Conservation (phyloP, 495 filamentous ascomycete species). For the Astrocystis sublimbata region DNA sequence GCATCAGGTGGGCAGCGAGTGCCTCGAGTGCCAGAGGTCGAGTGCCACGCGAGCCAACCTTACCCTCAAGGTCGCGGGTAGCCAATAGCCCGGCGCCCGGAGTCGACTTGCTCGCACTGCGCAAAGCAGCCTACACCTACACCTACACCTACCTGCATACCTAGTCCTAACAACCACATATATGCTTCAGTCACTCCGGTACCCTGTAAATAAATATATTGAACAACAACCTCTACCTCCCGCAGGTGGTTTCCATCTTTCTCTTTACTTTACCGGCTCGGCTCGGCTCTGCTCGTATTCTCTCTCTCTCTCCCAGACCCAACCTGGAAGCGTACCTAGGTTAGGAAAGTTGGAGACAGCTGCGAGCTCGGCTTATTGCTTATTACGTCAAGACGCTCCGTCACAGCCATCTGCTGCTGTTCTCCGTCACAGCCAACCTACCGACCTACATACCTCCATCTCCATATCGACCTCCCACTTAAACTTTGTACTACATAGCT, state of each 20-base stretch:
- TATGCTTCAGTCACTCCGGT: background rate
- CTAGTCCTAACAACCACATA: background rate
- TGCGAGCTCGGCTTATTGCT: background rate
- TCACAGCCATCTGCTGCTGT: too few species aligned
- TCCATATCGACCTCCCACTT: too few species aligned
- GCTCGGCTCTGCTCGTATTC: too few species aligned
- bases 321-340: too few species aligned
- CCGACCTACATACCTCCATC: background rate
- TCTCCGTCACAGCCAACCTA: background rate
- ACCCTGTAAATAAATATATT: too few species aligned
- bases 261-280: too few species aligned
- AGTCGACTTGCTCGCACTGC: constrained; percentile 11
- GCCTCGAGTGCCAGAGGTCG: background rate
- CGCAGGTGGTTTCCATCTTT: too few species aligned
- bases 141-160: background rate
- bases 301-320: background rate
- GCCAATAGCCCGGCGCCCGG: background rate
- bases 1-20: too few species aligned
- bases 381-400: constrained; percentile 16
- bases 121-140: constrained; percentile 1
- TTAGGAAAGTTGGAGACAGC: background rate
- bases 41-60: too few species aligned
- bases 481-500: too few species aligned
- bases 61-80: too few species aligned
- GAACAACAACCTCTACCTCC: too few species aligned